Evolutionary conservation across 148 eudicot species (phyloP).

Genomic region (Fagopyrum tataricum): DNA sequence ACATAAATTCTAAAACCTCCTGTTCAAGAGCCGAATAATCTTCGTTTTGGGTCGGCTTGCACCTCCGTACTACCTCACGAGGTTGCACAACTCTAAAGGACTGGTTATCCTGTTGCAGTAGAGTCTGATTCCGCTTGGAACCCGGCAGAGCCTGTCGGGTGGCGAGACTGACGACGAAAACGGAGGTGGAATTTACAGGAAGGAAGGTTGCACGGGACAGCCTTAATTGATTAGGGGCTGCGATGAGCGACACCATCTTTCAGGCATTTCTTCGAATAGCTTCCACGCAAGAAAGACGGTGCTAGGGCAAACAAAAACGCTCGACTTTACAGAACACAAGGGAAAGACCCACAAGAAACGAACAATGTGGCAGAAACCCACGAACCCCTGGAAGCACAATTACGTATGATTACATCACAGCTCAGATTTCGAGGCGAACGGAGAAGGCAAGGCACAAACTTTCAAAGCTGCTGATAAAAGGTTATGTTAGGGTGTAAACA

Average conservation of each 20-base stretch:
- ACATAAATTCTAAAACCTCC: slow-evolving; percentile 64
- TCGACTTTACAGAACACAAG: background rate
- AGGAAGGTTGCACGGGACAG: slow-evolving; percentile 18
- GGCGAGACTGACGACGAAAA: slow-evolving; percentile 17
- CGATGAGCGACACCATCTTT: slow-evolving; percentile 49
- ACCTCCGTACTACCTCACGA: slow-evolving; percentile 23
- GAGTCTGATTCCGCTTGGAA: slow-evolving; percentile 11
- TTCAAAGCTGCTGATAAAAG: background rate
- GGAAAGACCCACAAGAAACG: slow-evolving; percentile 7
- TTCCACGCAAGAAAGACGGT: slow-evolving; percentile 16
- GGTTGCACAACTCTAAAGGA: slow-evolving; percentile 21
- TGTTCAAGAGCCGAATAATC: slow-evolving; percentile 48
- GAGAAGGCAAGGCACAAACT: background rate
- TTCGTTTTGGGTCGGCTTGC: slow-evolving; percentile 38
- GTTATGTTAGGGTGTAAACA: background rate
- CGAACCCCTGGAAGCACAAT: slow-evolving; percentile 1
- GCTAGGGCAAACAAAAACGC: slow-evolving; percentile 2
- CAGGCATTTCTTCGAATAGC: slow-evolving; percentile 85
- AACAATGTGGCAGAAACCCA: slow-evolving; percentile 8
- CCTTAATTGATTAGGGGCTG: slow-evolving; percentile 12
- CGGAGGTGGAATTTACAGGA: slow-evolving; percentile 24
- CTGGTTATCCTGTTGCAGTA: slow-evolving; percentile 15
- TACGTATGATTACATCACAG: background rate
- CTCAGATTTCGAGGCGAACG: background rate
- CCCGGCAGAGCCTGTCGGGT: slow-evolving; percentile 10